Evolutionary conservation across 2,329 filamentous ascomycete species (phyloP).

Genomic region (Epichloe aotearoae): DNA sequence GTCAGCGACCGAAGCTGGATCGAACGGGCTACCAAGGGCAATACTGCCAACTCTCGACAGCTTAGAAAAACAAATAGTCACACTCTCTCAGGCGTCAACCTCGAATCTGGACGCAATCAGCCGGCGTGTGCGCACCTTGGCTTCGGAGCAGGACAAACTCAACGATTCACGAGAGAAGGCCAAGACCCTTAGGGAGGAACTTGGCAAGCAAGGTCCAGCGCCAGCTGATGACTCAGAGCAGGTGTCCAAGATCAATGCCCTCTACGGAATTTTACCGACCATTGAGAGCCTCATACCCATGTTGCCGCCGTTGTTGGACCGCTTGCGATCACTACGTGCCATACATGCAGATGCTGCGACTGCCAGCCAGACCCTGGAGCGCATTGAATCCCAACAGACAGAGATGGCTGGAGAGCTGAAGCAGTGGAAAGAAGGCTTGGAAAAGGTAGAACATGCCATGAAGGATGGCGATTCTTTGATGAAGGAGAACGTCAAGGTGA

Average conservation of each 20-base stretch:
- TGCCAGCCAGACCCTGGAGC: constrained; percentile 63
- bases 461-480: constrained; percentile 55
- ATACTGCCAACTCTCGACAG: constrained; percentile 71
- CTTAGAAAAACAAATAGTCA: constrained; percentile 67
- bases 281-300: constrained; percentile 79
- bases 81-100: constrained; percentile 59
- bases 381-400: constrained; percentile 64
- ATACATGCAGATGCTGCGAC: constrained; percentile 80
- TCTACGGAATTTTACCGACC: constrained; percentile 78
- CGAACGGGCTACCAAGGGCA: constrained; percentile 46
- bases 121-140: constrained; percentile 55
- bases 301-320: constrained; percentile 72
- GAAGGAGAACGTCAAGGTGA: constrained; percentile 67
- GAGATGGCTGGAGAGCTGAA: constrained; percentile 76
- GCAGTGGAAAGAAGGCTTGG: constrained; percentile 72
- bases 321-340: constrained; percentile 67
- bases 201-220: constrained; percentile 32
- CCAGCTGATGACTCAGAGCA: constrained; percentile 51
- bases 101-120: constrained; percentile 61
- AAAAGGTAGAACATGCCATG: constrained; percentile 65
- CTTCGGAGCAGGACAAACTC: constrained; percentile 58
- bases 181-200: constrained; percentile 46
- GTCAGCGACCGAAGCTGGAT: constrained; percentile 47
- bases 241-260: constrained; percentile 73
- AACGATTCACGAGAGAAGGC: constrained; percentile 51